phyloP scores from a whole-genome alignment of 78 protist genomes.

The Protostelium mycophagum region DNA sequence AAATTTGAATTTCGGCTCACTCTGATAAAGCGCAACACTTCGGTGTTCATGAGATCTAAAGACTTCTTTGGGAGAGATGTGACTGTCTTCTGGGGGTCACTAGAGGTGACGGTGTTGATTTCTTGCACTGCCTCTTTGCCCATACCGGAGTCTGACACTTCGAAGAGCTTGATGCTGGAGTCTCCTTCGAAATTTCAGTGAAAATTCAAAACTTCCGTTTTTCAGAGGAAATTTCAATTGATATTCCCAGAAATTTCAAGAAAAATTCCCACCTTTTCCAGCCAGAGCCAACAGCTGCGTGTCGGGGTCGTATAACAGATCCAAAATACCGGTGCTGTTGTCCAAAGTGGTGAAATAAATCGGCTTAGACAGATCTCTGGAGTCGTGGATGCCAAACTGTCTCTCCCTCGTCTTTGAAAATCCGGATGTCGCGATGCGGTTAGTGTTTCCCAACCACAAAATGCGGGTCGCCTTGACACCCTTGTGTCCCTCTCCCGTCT shows the following conservation, averaged over 20 bases:
- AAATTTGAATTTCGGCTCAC: too few species aligned
- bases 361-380: slow-evolving; percentile 35
- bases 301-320: slow-evolving; percentile 89
- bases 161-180: slow-evolving; percentile 19
- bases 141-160: slow-evolving; percentile 25
- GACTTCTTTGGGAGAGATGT: slow-evolving; percentile 84
- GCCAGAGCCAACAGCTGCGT: slow-evolving; percentile 80
- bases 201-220: slow-evolving; percentile 83
- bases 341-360: slow-evolving; percentile 54
- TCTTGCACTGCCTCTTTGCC: slow-evolving; percentile 22
- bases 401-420: slow-evolving; percentile 79
- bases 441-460: slow-evolving; percentile 72
- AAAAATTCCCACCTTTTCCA: slow-evolving; percentile 84
- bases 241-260: too few species aligned
- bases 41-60: slow-evolving; percentile 58
- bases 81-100: slow-evolving; percentile 79
- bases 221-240: too few species aligned
- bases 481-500: slow-evolving; percentile 70
- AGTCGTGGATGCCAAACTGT: slow-evolving; percentile 70
- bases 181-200: slow-evolving; percentile 59
- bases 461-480: slow-evolving; percentile 86
- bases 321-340: slow-evolving; percentile 72
- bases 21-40: slow-evolving; percentile 33
- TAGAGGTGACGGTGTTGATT: slow-evolving; percentile 45
- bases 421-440: slow-evolving; percentile 78